phyloP scores from a whole-genome alignment of 2,329 filamentous ascomycete species.

The Exophiala calicioides region DNA sequence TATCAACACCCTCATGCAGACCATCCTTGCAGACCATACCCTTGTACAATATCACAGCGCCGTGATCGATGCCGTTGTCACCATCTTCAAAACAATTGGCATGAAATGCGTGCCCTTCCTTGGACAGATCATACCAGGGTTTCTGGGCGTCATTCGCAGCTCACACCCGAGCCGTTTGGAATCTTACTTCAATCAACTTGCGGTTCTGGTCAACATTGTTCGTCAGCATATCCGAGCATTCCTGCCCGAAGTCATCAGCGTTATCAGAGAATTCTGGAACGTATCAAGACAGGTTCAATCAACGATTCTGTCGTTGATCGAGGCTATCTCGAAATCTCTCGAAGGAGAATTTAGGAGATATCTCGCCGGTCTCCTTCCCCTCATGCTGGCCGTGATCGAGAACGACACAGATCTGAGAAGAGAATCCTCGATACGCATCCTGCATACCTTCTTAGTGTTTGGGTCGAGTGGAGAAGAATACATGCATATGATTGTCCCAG shows the following conservation, averaged over 20 bases:
- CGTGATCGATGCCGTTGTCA: slow-evolving; percentile 97
- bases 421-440: slow-evolving; percentile 81
- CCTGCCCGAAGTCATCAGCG: slow-evolving; percentile 79
- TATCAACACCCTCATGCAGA: slow-evolving; percentile 87
- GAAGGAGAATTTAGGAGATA: slow-evolving; percentile 99
- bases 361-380: slow-evolving; percentile 79
- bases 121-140: slow-evolving; percentile 89
- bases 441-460: slow-evolving; percentile 95
- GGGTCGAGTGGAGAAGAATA: slow-evolving; percentile 96
- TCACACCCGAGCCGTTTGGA: slow-evolving; percentile 78
- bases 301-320: slow-evolving; percentile 87
- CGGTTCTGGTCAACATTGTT: slow-evolving; percentile 90
- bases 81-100: slow-evolving; percentile 94
- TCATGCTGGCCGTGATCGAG: slow-evolving; percentile 93
- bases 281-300: slow-evolving; percentile 76
- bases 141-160: slow-evolving; percentile 82
- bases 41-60: slow-evolving; percentile 86
- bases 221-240: slow-evolving; percentile 94
- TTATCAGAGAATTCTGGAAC: slow-evolving; percentile 89
- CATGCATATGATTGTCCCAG: slow-evolving; percentile 97
- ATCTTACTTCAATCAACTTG: slow-evolving; percentile 96
- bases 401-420: slow-evolving; percentile 75
- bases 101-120: slow-evolving; percentile 95
- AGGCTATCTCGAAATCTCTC: slow-evolving; percentile 88
- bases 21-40: slow-evolving; percentile 85